A percentile compares a stretch with the other conserved stretches of the same genome.
These are phyloP conservation scores for Monilinia polystroma DNA, from an alignment of 2,329 filamentous ascomycete genomes.

Conservation along the genomic window DNA sequence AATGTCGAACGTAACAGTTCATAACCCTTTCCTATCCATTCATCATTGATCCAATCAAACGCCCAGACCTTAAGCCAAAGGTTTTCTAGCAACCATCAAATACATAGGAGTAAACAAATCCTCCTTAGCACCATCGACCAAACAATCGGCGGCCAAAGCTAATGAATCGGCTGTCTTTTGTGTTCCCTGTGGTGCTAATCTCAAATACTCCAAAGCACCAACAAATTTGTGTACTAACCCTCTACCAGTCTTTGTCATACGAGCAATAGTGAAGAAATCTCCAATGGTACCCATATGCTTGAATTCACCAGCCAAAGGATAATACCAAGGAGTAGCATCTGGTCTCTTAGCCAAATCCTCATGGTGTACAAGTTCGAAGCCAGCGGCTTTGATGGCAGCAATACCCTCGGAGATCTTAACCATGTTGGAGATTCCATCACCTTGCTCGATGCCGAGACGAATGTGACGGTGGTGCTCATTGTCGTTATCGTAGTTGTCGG, in stretches of 20 bases:
- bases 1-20: background rate
- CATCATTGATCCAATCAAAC: conserved; percentile 2
- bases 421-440: conserved; percentile 98
- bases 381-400: conserved; percentile 79
- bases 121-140: conserved; percentile 81
- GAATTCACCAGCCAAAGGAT: conserved; percentile 81
- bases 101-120: conserved; percentile 98
- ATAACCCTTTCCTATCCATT: background rate
- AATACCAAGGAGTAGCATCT: conserved; percentile 87
- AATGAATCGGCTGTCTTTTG: conserved; percentile 94
- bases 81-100: conserved; percentile 90
- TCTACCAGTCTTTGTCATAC: conserved; percentile 86
- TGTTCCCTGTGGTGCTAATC: conserved; percentile 76
- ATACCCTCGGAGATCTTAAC: conserved; percentile 80
- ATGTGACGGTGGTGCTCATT: conserved; percentile 86
- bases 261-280: conserved; percentile 78
- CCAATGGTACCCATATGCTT: conserved; percentile 76
- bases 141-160: conserved; percentile 74
- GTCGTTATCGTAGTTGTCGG: conserved; percentile 86
- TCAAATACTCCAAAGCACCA: conserved; percentile 70
- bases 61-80: conserved; percentile 40
- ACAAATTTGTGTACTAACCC: conserved; percentile 73
- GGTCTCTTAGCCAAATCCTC: conserved; percentile 81
- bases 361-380: conserved; percentile 78
- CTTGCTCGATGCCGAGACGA: conserved; percentile 90